Conservation (phyloP, 2,329 filamentous ascomycete genomes). For the Didymella segeticola region DNA sequence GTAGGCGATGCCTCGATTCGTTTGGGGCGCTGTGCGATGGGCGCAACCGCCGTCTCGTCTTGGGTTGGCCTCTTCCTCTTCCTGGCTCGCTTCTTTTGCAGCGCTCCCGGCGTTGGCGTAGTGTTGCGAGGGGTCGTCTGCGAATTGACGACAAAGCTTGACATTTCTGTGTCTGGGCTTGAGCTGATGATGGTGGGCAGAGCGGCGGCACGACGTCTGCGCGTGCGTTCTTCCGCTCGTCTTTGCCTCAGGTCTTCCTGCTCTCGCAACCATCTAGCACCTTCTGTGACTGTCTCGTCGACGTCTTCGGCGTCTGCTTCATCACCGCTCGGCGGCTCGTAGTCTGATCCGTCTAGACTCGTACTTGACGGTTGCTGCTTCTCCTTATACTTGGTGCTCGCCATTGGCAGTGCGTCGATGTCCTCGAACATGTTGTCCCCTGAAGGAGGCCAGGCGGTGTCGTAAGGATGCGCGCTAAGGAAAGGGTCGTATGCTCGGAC, state of each 20-base stretch:
- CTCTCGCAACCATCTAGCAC: neutral
- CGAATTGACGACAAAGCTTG: neutral
- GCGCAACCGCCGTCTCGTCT: no score
- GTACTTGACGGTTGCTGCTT: neutral
- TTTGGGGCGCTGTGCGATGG: neutral
- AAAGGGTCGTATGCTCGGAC: neutral
- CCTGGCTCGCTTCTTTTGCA: neutral
- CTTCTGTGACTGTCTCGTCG: neutral
- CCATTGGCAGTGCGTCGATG: neutral
- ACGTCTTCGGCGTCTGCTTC: neutral
- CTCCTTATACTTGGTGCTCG: no score
- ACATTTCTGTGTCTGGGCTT: neutral
- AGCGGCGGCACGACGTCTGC: neutral
- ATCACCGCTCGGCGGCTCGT: neutral
- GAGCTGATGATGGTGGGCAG: neutral
- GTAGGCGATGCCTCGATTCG: neutral
- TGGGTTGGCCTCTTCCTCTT: neutral
- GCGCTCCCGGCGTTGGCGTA: no score
- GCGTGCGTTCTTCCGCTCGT: neutral
- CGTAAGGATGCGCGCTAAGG: constrained; percentile 13
- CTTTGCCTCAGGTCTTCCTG: neutral
- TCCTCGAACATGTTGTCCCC: constrained; percentile 25
- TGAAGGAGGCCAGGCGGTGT: constrained; percentile 15
- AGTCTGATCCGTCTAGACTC: neutral
- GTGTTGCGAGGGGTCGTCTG: neutral